Percentiles rank a stretch among this genome's conserved stretches.
Evolutionary conservation across 148 eudicot species (phyloP).

Genomic region (Silene latifolia): DNA sequence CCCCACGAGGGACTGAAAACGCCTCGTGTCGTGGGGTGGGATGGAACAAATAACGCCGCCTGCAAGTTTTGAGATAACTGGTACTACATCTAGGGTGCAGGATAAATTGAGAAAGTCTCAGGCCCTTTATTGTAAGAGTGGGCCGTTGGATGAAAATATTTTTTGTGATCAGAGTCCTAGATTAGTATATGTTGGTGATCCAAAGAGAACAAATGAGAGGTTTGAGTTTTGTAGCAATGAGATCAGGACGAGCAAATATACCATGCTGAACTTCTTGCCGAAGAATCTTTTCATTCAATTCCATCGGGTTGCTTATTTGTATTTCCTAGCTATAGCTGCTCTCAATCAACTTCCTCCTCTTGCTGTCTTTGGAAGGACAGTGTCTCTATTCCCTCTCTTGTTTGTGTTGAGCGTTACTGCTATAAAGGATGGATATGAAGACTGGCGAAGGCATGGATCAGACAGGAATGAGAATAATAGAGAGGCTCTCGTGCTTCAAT

Average conservation of each 20-base stretch:
- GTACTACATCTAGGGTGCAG: slow-evolving; percentile 40
- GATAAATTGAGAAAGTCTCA: slow-evolving; percentile 46
- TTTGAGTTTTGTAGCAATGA: slow-evolving; percentile 69
- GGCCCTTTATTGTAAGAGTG: slow-evolving; percentile 50
- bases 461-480: slow-evolving; percentile 84
- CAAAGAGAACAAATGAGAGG: slow-evolving; percentile 70
- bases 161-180: slow-evolving; percentile 59
- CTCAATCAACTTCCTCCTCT: slow-evolving; percentile 97
- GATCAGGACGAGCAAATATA: slow-evolving; percentile 86
- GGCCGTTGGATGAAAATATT: slow-evolving; percentile 63
- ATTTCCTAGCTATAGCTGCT: slow-evolving; percentile 83
- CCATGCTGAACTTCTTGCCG: slow-evolving; percentile 78
- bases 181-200: slow-evolving; percentile 53
- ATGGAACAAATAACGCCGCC: slow-evolving; percentile 46
- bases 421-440: slow-evolving; percentile 94
- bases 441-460: slow-evolving; percentile 93
- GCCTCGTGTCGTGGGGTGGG: slow-evolving; percentile 72
- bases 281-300: slow-evolving; percentile 91
- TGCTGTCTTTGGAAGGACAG: slow-evolving; percentile 93
- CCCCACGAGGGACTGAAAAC: slow-evolving; percentile 50
- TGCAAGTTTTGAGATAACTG: slow-evolving; percentile 42
- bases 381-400: slow-evolving; percentile 85
- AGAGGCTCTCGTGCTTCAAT: slow-evolving; percentile 67
- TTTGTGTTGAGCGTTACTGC: slow-evolving; percentile 92
- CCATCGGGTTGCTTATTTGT: slow-evolving; percentile 89